phyloP scores from a whole-genome alignment of 1,139 yeast species.

The Eremothecium coryli region DNA sequence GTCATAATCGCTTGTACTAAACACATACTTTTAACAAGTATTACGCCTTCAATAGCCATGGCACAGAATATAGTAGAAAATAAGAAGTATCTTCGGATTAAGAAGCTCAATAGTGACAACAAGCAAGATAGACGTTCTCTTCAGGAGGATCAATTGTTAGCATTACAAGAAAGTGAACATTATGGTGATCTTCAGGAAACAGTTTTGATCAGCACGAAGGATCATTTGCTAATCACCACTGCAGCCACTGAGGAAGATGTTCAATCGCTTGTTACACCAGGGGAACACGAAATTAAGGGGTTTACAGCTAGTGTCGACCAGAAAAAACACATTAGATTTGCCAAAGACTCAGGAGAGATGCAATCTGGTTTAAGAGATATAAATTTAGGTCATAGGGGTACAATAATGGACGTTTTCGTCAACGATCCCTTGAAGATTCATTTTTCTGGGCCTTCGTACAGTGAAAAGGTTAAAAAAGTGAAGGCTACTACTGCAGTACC shows the following conservation, averaged over 20 bases:
- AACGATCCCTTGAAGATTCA: conserved; percentile 27
- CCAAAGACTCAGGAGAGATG: conserved; percentile 14
- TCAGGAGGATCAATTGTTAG: conserved; percentile 21
- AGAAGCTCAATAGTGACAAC: conserved; percentile 18
- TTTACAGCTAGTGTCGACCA: conserved; percentile 8
- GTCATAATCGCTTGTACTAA: too few species aligned
- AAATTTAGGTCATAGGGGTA: conserved; percentile 36
- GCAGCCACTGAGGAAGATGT: too few species aligned
- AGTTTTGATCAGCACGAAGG: conserved; percentile 2
- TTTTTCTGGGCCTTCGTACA: conserved; percentile 22
- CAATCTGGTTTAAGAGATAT: conserved; percentile 40
- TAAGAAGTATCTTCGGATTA: conserved; percentile 21
- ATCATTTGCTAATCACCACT: too few species aligned
- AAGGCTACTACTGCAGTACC: background rate
- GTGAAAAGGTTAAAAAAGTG: background rate
- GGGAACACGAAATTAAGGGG: too few species aligned
- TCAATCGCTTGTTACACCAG: too few species aligned
- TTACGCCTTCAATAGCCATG: too few species aligned
- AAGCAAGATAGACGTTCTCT: conserved; percentile 13
- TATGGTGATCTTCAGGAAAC: conserved; percentile 1
- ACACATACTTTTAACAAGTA: too few species aligned
- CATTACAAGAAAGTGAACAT: conserved; percentile 16
- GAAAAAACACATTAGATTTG: conserved; percentile 17
- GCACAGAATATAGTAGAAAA: conserved; percentile 19
- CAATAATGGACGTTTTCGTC: conserved; percentile 41